Base-by-base conservation (phyloP, 2,329 filamentous ascomycete genomes). In the Aureobasidium sp. region DNA sequence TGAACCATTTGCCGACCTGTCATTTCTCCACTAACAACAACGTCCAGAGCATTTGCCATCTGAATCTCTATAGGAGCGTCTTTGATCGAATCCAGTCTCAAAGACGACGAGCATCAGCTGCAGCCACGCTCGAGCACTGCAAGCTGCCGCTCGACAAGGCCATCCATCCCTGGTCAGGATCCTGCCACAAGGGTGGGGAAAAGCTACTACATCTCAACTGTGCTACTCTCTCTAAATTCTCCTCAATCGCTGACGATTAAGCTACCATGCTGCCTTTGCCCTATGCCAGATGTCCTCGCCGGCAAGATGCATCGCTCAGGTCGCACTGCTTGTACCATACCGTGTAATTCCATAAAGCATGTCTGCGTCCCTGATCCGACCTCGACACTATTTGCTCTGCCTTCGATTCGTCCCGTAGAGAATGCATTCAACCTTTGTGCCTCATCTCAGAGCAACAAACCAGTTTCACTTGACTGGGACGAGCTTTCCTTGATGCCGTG, bases 101-200 rank as follows among this genome's bases (percentile, higher is more conserved):
- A 34, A 34, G 5, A 32, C 15, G 26, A 47, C 13, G 44, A 26
- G 13, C 9, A 24, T 12, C 37, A 32, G n/a, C 37, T 55, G 12
- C 26, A 4, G 34, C 37, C 8, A n/a, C 20, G 8, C 51, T 55
- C 51, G 37, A 41, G 37, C n/a, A 32, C 57, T 60, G 57, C 57
- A 51, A 43, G 17, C 27, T 26, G 24, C 57, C 57, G 57, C 36
- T 43, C 46, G 20, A 36, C 32, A 32, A 50, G 57, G 24, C 36
- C 46, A 51, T 34, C 36, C 46, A 9, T 51, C 13, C 46, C 46
- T 51, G 46, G 36, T 51, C 32, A 34, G 8, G 17, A 43, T 20
- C 56, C 46, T 51, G 36, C 17, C 57, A 60, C 57, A 60, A 60
- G 37, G 57, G 57, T 20, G 57, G 57, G 56, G 57, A 24, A 47